Conservation (phyloP, 257 asterid genomes). For the Solanum habrochaites region DNA sequence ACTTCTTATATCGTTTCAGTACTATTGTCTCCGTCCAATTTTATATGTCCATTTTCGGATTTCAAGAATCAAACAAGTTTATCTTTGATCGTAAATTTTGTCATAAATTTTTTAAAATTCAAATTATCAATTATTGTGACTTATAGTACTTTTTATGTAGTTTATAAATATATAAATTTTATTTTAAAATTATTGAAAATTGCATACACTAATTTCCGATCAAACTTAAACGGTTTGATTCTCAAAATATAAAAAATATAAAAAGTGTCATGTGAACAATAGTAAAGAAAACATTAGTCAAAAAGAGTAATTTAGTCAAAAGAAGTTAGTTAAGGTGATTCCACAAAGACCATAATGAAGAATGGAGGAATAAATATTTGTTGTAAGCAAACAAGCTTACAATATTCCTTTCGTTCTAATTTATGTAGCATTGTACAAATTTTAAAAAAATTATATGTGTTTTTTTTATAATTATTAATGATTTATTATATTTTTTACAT, state of each 20-base stretch:
- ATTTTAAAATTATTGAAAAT: too few relatives aligned
- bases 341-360: not conserved
- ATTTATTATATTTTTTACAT: too few relatives aligned
- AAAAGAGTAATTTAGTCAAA: not conserved
- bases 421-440: not conserved
- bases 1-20: not conserved
- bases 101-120: too few relatives aligned
- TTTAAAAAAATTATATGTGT: not conserved
- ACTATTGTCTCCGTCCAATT: too few relatives aligned
- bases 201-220: fast-evolving
- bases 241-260: not conserved
- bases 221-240: too few relatives aligned
- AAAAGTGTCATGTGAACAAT: not conserved
- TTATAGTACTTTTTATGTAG: too few relatives aligned
- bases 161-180: too few relatives aligned
- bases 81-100: too few relatives aligned
- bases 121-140: too few relatives aligned
- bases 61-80: too few relatives aligned
- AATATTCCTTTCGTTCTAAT: not conserved
- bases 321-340: not conserved
- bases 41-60: too few relatives aligned
- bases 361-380: not conserved
- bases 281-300: not conserved
- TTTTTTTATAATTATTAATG: too few relatives aligned
- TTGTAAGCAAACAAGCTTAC: not conserved